phyloP scores from a whole-genome alignment of 2,329 filamentous ascomycete genomes.

The Xylaria digitata region DNA sequence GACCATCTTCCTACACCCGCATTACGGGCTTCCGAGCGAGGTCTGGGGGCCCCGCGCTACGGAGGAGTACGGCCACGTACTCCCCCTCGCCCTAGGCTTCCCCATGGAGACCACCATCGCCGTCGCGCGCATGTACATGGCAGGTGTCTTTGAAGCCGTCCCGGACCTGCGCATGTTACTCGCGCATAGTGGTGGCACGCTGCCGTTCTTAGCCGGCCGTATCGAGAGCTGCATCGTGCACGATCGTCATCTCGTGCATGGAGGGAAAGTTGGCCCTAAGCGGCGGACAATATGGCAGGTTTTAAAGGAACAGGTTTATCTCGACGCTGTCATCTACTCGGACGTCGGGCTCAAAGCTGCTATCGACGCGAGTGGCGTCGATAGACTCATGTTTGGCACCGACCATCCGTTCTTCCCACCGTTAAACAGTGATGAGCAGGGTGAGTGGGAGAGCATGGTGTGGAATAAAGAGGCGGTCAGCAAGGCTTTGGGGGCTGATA shows the following conservation, averaged over 20 bases:
- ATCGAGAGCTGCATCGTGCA: constrained; percentile 90
- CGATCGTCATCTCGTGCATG: constrained; percentile 77
- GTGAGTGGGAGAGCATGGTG: constrained; percentile 76
- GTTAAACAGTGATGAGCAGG: constrained; percentile 68
- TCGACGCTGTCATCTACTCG: constrained; percentile 88
- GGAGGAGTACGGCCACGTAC: constrained; percentile 83
- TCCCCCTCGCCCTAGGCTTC: constrained; percentile 87
- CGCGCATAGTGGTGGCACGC: constrained; percentile 87
- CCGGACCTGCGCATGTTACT: constrained; percentile 77
- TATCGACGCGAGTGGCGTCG: constrained; percentile 70
- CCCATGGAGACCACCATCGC: constrained; percentile 94
- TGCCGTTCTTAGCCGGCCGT: constrained; percentile 88
- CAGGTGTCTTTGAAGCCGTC: constrained; percentile 84
- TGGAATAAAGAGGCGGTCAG: constrained; percentile 59
- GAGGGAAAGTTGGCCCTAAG: constrained; percentile 63
- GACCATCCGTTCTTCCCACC: constrained; percentile 91
- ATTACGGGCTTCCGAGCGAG: constrained; percentile 85
- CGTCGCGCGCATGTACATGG: constrained; percentile 86
- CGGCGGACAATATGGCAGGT: constrained; percentile 67
- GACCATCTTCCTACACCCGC: constrained; percentile 87
- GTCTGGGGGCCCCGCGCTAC: constrained; percentile 79
- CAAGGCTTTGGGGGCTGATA: constrained; percentile 48
- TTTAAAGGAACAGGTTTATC: constrained; percentile 79
- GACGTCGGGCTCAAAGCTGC: constrained; percentile 78
- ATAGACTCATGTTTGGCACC: constrained; percentile 82